Evolutionary conservation across 805 yeast species (phyloP).

Genomic region (Candida nemodendra): DNA sequence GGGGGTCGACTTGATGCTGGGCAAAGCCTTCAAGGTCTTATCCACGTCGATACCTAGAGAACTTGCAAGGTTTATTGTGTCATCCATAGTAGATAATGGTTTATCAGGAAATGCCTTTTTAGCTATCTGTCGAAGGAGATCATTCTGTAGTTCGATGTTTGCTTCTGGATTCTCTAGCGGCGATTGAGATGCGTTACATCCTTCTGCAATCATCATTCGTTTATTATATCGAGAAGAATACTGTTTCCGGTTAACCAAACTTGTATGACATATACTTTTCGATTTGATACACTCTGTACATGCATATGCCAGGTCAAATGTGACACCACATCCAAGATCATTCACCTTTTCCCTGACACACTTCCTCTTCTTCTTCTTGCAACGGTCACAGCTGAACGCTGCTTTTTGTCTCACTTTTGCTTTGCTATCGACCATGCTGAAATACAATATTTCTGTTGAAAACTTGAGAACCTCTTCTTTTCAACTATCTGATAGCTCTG

Average conservation of each 20-base stretch:
- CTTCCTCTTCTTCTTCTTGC: conserved; percentile 10
- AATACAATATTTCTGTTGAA: no score
- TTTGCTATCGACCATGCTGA: no score
- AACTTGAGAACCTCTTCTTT: no score
- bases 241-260: conserved; percentile 7
- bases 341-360: conserved; percentile 5
- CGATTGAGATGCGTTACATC: not conserved
- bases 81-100: not conserved
- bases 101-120: not conserved
- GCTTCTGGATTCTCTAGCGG: conserved; percentile 1
- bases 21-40: not conserved
- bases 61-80: not conserved
- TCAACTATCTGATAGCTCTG: no score
- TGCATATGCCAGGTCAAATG: conserved; percentile 9
- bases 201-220: not conserved
- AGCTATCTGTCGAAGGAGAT: not conserved
- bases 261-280: conserved; percentile 9
- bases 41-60: not conserved
- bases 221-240: not conserved
- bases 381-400: conserved; percentile 10
- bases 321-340: not conserved
- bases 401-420: conserved; percentile 6
- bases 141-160: not conserved
- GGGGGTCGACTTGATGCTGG: not conserved
- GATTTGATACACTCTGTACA: conserved; percentile 10